Evolutionary conservation across 441 rosid species (phyloP).

Genomic region (Brassica balearica): DNA sequence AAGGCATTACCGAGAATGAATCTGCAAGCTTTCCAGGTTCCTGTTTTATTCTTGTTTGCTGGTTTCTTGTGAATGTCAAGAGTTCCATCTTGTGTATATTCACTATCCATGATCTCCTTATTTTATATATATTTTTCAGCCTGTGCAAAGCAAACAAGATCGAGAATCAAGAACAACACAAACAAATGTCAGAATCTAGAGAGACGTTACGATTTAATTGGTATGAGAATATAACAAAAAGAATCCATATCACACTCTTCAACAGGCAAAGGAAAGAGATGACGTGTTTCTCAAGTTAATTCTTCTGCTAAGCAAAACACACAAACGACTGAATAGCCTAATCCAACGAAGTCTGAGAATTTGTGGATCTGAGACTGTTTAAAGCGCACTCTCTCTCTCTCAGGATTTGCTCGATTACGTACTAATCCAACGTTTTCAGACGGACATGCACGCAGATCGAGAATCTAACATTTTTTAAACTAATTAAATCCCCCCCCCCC

Average conservation of each 20-base stretch:
- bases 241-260: not conserved
- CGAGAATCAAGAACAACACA: not conserved
- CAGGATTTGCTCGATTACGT: no score
- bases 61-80: conserved; percentile 61
- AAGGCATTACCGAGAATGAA: conserved; percentile 61
- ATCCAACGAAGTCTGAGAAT: no score
- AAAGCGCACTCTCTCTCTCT: no score
- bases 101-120: conserved; percentile 46
- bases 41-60: conserved; percentile 63
- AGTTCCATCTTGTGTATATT: conserved; percentile 69
- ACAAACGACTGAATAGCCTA: not conserved
- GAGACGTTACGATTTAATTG: not conserved
- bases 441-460: no score
- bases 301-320: not conserved
- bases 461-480: no score
- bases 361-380: no score
- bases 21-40: conserved; percentile 84
- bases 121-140: not conserved
- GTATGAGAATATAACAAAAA: not conserved
- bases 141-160: conserved; percentile 14
- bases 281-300: conserved; percentile 30
- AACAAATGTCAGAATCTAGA: not conserved
- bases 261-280: conserved; percentile 1
- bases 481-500: no score
- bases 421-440: no score